A percentile compares a stretch with the other conserved stretches of the same genome.
Evolutionary conservation across 2,329 filamentous ascomycete species (phyloP).

Genomic region (Scedosporium minutisporum): DNA sequence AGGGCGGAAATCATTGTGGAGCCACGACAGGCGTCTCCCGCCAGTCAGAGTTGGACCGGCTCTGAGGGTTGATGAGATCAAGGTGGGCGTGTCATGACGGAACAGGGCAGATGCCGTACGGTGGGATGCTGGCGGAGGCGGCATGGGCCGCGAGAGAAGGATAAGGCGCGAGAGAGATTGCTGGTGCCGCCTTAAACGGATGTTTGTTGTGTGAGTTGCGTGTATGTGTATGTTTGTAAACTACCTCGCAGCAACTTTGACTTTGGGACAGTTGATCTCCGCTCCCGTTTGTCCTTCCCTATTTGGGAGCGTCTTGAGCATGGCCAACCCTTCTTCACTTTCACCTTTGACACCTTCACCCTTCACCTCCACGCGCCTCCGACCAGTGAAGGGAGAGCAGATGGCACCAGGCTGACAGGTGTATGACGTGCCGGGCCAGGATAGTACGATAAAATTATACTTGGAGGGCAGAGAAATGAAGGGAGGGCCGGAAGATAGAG

Average conservation of each 20-base stretch:
- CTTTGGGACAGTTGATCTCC: too few relatives aligned
- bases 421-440: neutral
- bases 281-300: neutral
- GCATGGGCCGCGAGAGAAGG: slow-evolving; percentile 2
- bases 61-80: neutral
- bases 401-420: neutral
- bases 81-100: neutral
- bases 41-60: neutral
- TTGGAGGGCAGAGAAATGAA: neutral
- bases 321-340: neutral
- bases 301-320: neutral
- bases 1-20: neutral
- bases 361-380: neutral
- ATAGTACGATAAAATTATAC: neutral
- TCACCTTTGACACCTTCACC: neutral
- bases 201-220: neutral
- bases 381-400: neutral
- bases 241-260: too few relatives aligned
- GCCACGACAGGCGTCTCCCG: neutral
- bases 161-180: neutral
- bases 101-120: neutral
- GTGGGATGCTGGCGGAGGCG: neutral
- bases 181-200: neutral
- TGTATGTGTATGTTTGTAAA: too few relatives aligned
- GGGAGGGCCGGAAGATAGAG: slow-evolving; percentile 1